Percentiles rank a stretch among this genome's conserved stretches.
These are phyloP conservation scores for Alternaria burnsii DNA, from an alignment of 2,329 filamentous ascomycete species.

Conservation along the genomic window DNA sequence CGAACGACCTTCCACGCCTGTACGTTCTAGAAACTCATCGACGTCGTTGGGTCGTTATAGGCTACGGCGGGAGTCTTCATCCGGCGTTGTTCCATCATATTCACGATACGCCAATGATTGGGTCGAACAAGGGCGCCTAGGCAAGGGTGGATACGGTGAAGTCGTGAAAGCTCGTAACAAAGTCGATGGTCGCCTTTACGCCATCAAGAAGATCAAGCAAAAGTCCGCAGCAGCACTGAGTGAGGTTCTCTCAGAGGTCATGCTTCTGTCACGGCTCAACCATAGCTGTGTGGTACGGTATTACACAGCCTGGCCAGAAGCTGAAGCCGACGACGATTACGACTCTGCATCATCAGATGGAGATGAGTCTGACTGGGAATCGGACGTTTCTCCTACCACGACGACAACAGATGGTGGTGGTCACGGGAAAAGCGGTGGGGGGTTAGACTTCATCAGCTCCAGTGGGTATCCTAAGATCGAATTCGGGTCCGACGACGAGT, in stretches of 20 bases:
- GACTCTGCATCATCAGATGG: constrained; percentile 37
- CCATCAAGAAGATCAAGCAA: constrained; percentile 94
- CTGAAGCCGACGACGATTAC: constrained; percentile 54
- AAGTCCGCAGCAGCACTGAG: constrained; percentile 77
- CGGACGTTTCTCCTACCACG: constrained; percentile 37
- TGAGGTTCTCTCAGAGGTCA: constrained; percentile 84
- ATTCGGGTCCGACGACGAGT: constrained; percentile 71
- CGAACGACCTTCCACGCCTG: constrained; percentile 42
- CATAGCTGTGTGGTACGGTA: constrained; percentile 90
- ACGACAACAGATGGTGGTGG: constrained; percentile 55
- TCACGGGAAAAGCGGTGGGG: constrained; percentile 76
- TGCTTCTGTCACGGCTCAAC: constrained; percentile 88
- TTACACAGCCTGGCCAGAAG: constrained; percentile 94
- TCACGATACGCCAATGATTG: constrained; percentile 91
- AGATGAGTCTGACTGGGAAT: constrained; percentile 37
- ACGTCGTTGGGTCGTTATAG: constrained; percentile 45
- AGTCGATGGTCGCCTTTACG: constrained; percentile 91
- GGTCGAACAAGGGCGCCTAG: constrained; percentile 85
- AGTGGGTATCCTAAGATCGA: constrained; percentile 79
- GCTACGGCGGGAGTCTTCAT: constrained; percentile 48
- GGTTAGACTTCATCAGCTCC: constrained; percentile 90
- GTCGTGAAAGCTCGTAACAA: constrained; percentile 96
- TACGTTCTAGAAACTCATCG: constrained; percentile 49
- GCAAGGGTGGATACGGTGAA: constrained; percentile 94
- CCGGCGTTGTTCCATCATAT: constrained; percentile 51